Percentiles rank a stretch among this genome's conserved stretches.
Evolutionary conservation across 345 rosid species (phyloP).

Genomic region (Anacardium occidentale): DNA sequence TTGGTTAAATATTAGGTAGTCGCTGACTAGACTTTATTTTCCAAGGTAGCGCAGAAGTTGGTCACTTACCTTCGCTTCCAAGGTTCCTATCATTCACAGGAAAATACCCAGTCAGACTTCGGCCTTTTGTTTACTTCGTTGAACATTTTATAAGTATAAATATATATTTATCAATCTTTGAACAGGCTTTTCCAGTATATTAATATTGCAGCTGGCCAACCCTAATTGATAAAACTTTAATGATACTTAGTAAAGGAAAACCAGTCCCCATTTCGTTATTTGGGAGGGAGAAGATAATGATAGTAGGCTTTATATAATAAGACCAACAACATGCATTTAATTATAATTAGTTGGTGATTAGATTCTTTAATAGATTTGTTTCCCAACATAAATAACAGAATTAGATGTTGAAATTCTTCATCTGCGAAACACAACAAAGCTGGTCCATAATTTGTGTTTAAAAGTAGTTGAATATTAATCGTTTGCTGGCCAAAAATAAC

Average conservation of each 20-base stretch:
- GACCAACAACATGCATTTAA: background rate
- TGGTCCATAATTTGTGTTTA: too few species aligned
- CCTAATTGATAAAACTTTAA: background rate
- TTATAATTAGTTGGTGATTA: background rate
- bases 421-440: too few species aligned
- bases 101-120: background rate
- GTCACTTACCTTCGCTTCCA: constrained; percentile 17
- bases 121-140: too few species aligned
- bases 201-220: too few species aligned
- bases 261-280: background rate
- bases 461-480: too few species aligned
- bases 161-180: too few species aligned
- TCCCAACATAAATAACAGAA: too few species aligned
- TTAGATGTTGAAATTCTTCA: too few species aligned
- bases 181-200: too few species aligned
- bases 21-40: constrained; percentile 15
- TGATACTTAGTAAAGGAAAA: background rate
- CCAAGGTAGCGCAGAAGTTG: constrained; percentile 15
- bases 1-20: constrained; percentile 25
- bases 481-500: too few species aligned
- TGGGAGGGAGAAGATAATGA: background rate
- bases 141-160: too few species aligned
- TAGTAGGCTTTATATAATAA: background rate
- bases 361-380: background rate
- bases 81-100: background rate